Evolutionary conservation across 169 alveolate genomes (phyloP), one percentile per base, ranked within the genome.

Genomic region (Eimeria acervulina): DNA sequence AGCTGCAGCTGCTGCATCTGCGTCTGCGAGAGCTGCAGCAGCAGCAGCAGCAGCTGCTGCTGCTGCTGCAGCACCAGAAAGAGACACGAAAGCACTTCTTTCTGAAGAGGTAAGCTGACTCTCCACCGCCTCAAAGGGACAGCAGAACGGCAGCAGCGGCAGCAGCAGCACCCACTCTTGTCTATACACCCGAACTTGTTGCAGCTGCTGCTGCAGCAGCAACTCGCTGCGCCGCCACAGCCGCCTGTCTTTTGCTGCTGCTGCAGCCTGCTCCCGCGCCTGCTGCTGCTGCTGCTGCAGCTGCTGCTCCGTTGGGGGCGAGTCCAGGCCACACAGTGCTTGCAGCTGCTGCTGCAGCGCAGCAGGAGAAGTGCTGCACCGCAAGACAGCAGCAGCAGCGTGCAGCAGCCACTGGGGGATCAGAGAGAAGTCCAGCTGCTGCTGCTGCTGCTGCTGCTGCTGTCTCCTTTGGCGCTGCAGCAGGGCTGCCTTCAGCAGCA

Each of bases 301-400:
- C 84, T 72, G 84, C 84, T 72, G 42, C 84, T 72, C 84, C 84
- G 84, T 12, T 6, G 84, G 84, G 23, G 84, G 47, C 10, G 84
- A 23, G 10, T 72, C 84, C 17, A 72, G 47, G 84, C 51, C 5
- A 31, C 84, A 72, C n/a, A 72, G 47, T 7, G 84, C 84, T n/a
- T 72, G 84, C 84, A 72, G 84, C 84, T n/a, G 84, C 84, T 72
- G 84, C 84, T n/a, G 84, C 52, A 72, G 84, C 52, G 84, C 84
- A 36, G 42, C 84, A n/a, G 84, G 84, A 40, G 84, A 31, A 40
- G 10, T 63, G 76, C 1, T 63, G 5, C 76, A 26, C 19, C 84
- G 33, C 84, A 72, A 44, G 47, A 72, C 52, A 28, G 42, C 84
- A 28, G 84, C 84, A 72, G 84, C 84, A 28, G 84, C 42, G 19